Evolutionary conservation across 2,329 filamentous ascomycete genomes (phyloP).

Genomic region (Eurotiales sp.): DNA sequence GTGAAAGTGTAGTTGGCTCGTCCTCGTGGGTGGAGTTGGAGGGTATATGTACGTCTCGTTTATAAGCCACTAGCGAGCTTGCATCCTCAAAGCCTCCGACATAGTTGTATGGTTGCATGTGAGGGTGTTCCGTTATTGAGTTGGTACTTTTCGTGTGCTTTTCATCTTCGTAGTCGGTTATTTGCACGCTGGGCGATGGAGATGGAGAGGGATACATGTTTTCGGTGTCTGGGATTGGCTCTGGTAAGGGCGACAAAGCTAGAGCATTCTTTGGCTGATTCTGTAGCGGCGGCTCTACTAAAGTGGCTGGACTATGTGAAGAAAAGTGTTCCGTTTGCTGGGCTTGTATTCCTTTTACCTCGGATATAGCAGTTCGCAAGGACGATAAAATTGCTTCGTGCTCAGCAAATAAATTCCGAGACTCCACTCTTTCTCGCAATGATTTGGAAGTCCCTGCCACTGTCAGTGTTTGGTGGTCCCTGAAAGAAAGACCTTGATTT

Average conservation of each 20-base stretch:
- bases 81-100: too few species aligned
- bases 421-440: constrained; percentile 27
- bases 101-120: too few species aligned
- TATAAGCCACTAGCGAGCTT: too few species aligned
- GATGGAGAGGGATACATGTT: neutral
- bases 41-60: too few species aligned
- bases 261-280: neutral
- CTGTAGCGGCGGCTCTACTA: neutral
- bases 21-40: too few species aligned
- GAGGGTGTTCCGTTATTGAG: too few species aligned
- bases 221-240: constrained; percentile 13
- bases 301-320: neutral
- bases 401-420: constrained; percentile 19
- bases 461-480: constrained; percentile 36
- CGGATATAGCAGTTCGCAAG: constrained; percentile 30
- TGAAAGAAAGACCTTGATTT: constrained; percentile 26
- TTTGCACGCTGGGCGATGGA: constrained; percentile 8
- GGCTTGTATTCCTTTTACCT: constrained; percentile 25
- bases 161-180: constrained; percentile 6
- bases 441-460: constrained; percentile 36
- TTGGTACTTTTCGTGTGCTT: too few species aligned
- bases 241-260: constrained; percentile 10
- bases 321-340: neutral
- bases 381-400: constrained; percentile 32
- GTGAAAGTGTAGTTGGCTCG: constrained; percentile 17